Evolutionary conservation across 345 rosid species (phyloP).

Genomic region (Dimocarpus longan): DNA sequence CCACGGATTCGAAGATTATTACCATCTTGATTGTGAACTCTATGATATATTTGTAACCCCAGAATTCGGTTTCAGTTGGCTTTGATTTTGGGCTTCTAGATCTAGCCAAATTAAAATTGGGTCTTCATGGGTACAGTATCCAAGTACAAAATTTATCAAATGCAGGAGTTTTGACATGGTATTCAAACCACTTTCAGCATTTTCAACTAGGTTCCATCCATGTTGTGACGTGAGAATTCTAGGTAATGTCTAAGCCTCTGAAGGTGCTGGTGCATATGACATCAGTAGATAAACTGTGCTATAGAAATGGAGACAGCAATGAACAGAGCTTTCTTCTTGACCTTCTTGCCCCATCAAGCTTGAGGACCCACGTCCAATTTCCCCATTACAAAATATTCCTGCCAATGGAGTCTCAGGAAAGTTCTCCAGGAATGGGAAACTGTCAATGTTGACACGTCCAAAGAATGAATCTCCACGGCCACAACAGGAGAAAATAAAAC

Average conservation of each 20-base stretch:
- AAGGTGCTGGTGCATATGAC: slow-evolving; percentile 35
- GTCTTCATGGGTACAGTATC: neutral
- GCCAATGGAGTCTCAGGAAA: slow-evolving; percentile 62
- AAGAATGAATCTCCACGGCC: slow-evolving; percentile 63
- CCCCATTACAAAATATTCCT: slow-evolving; percentile 70
- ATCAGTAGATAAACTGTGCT: slow-evolving; percentile 67
- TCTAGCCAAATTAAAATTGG: neutral
- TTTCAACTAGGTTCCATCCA: neutral
- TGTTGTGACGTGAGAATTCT: neutral
- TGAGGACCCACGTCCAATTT: slow-evolving; percentile 55
- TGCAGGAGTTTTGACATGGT: neutral
- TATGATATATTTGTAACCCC: neutral
- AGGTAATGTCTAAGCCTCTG: slow-evolving; percentile 11
- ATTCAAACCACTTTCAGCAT: neutral
- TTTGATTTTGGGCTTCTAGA: too few relatives aligned
- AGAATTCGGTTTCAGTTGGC: neutral
- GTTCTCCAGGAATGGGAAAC: slow-evolving; percentile 65
- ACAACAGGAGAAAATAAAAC: slow-evolving; percentile 58
- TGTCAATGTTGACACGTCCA: slow-evolving; percentile 43
- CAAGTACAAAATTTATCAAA: neutral
- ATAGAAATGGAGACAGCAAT: slow-evolving; percentile 51
- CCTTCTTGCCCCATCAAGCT: slow-evolving; percentile 19
- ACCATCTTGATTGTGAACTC: too few relatives aligned
- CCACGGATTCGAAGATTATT: neutral
- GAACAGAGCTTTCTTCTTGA: slow-evolving; percentile 27